phyloP scores from a whole-genome alignment of 2,329 filamentous ascomycete species.

The Pseudogymnoascus sp. region DNA sequence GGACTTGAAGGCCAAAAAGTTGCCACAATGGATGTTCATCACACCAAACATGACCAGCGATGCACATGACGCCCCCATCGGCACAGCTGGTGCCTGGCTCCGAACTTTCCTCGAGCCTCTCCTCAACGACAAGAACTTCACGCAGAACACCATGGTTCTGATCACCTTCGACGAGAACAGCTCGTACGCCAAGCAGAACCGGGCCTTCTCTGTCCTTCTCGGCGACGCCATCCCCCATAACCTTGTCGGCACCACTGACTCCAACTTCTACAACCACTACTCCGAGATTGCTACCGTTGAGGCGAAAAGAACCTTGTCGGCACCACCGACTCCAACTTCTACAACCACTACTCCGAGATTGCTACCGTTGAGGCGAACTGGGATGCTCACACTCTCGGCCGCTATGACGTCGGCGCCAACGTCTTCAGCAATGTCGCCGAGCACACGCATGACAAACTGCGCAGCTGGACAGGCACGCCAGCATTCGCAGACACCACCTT shows the following conservation, averaged over 20 bases:
- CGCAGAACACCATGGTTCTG: slow-evolving; percentile 66
- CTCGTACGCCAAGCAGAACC: slow-evolving; percentile 60
- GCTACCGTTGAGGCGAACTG: slow-evolving; percentile 64
- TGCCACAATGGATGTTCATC: slow-evolving; percentile 68
- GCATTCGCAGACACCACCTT: slow-evolving; percentile 33
- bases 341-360: slow-evolving; percentile 65
- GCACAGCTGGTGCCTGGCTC: slow-evolving; percentile 61
- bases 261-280: slow-evolving; percentile 67
- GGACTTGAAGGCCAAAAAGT: slow-evolving; percentile 53
- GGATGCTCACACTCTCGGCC: slow-evolving; percentile 60
- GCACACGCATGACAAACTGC: slow-evolving; percentile 47
- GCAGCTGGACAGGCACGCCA: slow-evolving; percentile 21
- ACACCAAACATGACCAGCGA: slow-evolving; percentile 71
- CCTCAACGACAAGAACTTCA: slow-evolving; percentile 61
- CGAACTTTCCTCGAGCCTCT: slow-evolving; percentile 63
- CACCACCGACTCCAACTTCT: slow-evolving; percentile 62
- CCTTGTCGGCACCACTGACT: slow-evolving; percentile 62
- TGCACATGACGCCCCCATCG: slow-evolving; percentile 67
- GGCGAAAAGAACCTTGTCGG: slow-evolving; percentile 57
- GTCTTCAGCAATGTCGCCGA: slow-evolving; percentile 56
- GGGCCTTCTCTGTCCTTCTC: slow-evolving; percentile 62
- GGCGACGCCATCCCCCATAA: slow-evolving; percentile 67
- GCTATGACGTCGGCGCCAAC: slow-evolving; percentile 68
- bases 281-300: slow-evolving; percentile 58
- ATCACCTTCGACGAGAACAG: slow-evolving; percentile 76